A percentile compares a stretch with the other conserved stretches of the same genome.
These are phyloP conservation scores for Lecanicillium sp. DNA, from an alignment of 2,329 filamentous ascomycete genomes.

Conservation along the genomic window DNA sequence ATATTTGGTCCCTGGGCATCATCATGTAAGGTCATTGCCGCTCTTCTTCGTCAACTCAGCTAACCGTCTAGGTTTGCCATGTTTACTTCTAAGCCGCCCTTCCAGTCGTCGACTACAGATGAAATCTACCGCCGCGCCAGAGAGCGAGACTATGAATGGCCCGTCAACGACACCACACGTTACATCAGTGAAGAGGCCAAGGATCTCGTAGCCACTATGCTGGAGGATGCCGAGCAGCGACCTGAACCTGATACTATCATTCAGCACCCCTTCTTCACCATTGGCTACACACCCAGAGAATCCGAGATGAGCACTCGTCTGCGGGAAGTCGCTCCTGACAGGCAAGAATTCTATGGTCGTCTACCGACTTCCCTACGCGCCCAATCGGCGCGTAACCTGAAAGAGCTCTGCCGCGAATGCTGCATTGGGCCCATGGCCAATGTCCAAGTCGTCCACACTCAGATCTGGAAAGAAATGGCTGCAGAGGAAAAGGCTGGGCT, in stretches of 20 bases:
- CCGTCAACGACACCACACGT: constrained; percentile 59
- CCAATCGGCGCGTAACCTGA: constrained; percentile 45
- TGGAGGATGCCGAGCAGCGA: constrained; percentile 68
- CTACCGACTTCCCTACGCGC: constrained; percentile 39
- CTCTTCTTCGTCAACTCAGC: background rate
- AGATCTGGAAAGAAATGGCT: constrained; percentile 60
- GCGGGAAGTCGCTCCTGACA: constrained; percentile 51
- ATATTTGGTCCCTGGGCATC: constrained; percentile 96
- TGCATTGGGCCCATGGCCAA: constrained; percentile 51
- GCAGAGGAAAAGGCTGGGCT: constrained; percentile 62
- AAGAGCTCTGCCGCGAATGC: constrained; percentile 52
- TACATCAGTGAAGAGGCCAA: constrained; percentile 71
- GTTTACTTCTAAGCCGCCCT: constrained; percentile 92
- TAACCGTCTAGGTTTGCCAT: constrained; percentile 70
- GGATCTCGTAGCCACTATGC: constrained; percentile 68
- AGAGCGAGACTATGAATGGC: constrained; percentile 76
- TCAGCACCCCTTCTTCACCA: constrained; percentile 71
- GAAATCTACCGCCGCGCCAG: constrained; percentile 72
- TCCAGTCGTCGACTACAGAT: constrained; percentile 84
- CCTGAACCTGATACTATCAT: constrained; percentile 74
- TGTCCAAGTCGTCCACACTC: constrained; percentile 43
- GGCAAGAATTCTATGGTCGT: constrained; percentile 51
- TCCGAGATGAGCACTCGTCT: constrained; percentile 54
- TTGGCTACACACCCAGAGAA: constrained; percentile 63
- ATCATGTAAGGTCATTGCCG: constrained; percentile 62